phyloP scores from a whole-genome alignment of 495 filamentous ascomycete species.

The Hyaloscypha bicolor region DNA sequence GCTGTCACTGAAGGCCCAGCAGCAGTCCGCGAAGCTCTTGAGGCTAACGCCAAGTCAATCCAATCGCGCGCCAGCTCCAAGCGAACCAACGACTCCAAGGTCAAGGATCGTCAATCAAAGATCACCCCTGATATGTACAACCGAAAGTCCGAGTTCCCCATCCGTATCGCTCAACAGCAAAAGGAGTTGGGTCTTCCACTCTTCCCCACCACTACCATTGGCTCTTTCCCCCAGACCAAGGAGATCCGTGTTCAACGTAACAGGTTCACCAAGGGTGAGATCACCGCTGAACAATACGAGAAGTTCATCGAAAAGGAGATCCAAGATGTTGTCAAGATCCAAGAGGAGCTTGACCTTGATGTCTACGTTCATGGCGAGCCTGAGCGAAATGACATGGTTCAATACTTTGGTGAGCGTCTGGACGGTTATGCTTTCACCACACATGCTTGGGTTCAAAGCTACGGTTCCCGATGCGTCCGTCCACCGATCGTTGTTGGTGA shows the following conservation, averaged over 20 bases:
- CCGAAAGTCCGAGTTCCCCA: slow-evolving; percentile 85
- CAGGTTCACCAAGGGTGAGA: slow-evolving; percentile 98
- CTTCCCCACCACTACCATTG: slow-evolving; percentile 99
- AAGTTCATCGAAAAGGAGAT: slow-evolving; percentile 99
- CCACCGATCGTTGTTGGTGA: slow-evolving; percentile 98
- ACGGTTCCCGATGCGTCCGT: slow-evolving; percentile 96
- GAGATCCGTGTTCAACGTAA: slow-evolving; percentile 95
- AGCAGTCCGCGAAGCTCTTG: slow-evolving; percentile 79
- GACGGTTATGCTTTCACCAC: slow-evolving; percentile 98
- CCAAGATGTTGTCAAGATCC: slow-evolving; percentile 85
- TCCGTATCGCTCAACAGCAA: slow-evolving; percentile 82
- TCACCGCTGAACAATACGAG: slow-evolving; percentile 89
- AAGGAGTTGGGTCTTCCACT: slow-evolving; percentile 85
- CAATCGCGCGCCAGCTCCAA: slow-evolving; percentile 85
- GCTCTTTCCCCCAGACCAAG: slow-evolving; percentile 98
- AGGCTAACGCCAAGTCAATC: slow-evolving; percentile 92
- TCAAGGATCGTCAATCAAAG: slow-evolving; percentile 91
- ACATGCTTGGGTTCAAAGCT: slow-evolving; percentile 97
- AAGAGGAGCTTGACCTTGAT: slow-evolving; percentile 95
- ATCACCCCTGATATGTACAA: slow-evolving; percentile 85
- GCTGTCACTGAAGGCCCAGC: slow-evolving; percentile 90
- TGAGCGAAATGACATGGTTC: slow-evolving; percentile 99
- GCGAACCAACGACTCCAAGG: slow-evolving; percentile 93
- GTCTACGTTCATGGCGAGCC: slow-evolving; percentile 98
- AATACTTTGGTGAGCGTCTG: slow-evolving; percentile 98